Evolutionary conservation across 2,329 filamentous ascomycete genomes (phyloP).

Genomic region (Fusarium falciforme): DNA sequence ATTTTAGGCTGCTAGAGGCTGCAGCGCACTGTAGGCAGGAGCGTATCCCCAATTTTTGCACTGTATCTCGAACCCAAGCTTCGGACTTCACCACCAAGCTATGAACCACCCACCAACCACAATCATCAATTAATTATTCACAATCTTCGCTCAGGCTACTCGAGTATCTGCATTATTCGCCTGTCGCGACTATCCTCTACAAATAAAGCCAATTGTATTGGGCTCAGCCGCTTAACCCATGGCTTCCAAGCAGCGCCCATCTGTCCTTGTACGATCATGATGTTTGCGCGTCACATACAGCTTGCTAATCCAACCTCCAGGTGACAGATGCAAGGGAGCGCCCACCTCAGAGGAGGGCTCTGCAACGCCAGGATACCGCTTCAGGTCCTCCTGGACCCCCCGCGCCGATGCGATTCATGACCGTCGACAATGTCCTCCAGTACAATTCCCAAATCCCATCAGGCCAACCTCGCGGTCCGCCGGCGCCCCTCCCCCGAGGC

Average conservation of each 20-base stretch:
- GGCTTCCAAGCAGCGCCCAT: conserved; percentile 65
- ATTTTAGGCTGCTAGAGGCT: not conserved
- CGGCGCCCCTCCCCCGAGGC: conserved; percentile 57
- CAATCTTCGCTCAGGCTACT: conserved; percentile 11
- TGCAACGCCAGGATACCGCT: conserved; percentile 49
- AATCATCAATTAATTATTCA: conserved; percentile 33
- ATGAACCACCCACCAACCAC: conserved; percentile 25
- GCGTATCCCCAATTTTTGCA: not conserved
- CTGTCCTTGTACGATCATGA: conserved; percentile 64
- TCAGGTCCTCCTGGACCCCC: conserved; percentile 45
- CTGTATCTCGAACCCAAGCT: not conserved
- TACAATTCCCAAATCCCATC: conserved; percentile 96
- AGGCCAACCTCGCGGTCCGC: conserved; percentile 84
- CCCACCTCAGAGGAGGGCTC: conserved; percentile 45
- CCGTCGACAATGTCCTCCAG: conserved; percentile 94
- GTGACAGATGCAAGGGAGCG: conserved; percentile 55
- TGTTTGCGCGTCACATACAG: conserved; percentile 15
- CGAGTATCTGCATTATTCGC: conserved; percentile 10
- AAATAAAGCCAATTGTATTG: not conserved
- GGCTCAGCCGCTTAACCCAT: conserved; percentile 41
- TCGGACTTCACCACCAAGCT: conserved; percentile 8
- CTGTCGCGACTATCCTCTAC: conserved; percentile 1
- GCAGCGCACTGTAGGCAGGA: not conserved
- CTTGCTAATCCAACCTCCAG: conserved; percentile 39
- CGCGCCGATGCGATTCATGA: conserved; percentile 78